These are phyloP conservation scores for Yamadazyma insecticola DNA, from an alignment of 805 yeast genomes.

Conservation along the genomic window DNA sequence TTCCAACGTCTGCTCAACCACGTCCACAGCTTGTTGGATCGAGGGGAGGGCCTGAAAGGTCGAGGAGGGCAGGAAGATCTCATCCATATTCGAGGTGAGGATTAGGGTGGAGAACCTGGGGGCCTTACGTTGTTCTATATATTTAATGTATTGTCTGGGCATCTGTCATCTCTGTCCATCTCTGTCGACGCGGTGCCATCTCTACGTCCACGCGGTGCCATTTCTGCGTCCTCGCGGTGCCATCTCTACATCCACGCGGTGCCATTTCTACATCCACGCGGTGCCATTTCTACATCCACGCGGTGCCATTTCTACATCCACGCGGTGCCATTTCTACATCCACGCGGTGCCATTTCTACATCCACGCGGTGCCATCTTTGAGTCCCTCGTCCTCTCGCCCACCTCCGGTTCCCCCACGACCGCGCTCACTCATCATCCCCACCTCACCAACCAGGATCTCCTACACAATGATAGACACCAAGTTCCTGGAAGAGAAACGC, in stretches of 20 bases:
- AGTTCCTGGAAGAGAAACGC: constrained; percentile 2
- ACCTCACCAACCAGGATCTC: neutral
- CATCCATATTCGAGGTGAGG: constrained; percentile 19
- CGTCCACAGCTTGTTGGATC: constrained; percentile 3
- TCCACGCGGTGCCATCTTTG: neutral
- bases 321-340: no score
- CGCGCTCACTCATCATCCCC: neutral
- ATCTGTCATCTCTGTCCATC: neutral
- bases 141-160: no score
- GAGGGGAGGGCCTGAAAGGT: constrained; percentile 17
- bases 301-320: neutral
- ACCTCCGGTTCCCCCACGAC: neutral
- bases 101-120: constrained; percentile 6
- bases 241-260: neutral
- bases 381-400: neutral
- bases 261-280: neutral
- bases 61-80: constrained; percentile 14
- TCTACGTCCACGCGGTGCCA: neutral
- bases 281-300: neutral
- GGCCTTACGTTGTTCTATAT: no score
- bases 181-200: neutral
- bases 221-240: neutral
- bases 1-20: neutral
- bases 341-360: neutral
- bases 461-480: neutral